Percentiles rank a stretch among this genome's conserved stretches.
These are phyloP conservation scores for Gossypium bickii DNA, from an alignment of 345 rosid genomes.

Conservation along the genomic window DNA sequence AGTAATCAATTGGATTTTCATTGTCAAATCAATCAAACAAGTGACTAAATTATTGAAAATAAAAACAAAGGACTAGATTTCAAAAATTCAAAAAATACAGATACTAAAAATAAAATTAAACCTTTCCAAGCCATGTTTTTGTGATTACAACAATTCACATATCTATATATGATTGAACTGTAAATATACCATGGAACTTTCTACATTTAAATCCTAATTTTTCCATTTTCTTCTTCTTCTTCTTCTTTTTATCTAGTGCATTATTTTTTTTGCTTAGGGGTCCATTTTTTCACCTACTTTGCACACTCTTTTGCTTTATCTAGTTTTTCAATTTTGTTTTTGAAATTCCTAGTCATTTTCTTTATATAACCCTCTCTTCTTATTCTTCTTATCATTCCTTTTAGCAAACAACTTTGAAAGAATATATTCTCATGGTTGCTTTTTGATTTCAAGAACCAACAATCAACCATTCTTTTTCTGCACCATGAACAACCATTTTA, in stretches of 20 bases:
- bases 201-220: not conserved
- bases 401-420: not conserved
- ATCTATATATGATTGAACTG: not conserved
- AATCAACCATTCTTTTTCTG: conserved; percentile 17
- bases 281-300: not conserved
- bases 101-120: too few relatives aligned
- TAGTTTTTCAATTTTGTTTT: not conserved
- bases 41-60: too few relatives aligned
- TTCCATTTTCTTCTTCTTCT: not conserved
- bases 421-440: conserved; percentile 15
- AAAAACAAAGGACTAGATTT: too few relatives aligned
- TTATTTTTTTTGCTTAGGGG: too few relatives aligned
- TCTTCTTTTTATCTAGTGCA: not conserved
- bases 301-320: not conserved
- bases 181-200: not conserved
- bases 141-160: too few relatives aligned
- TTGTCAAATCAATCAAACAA: too few relatives aligned
- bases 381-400: not conserved
- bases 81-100: too few relatives aligned
- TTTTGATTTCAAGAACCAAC: conserved; percentile 8
- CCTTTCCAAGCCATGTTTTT: too few relatives aligned
- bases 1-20: too few relatives aligned
- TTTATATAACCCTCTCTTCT: not conserved
- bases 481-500: not conserved
- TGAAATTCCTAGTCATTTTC: not conserved